Evolutionary conservation across 2,329 filamentous ascomycete species (phyloP).

Genomic region (Fusarium staphyleae): DNA sequence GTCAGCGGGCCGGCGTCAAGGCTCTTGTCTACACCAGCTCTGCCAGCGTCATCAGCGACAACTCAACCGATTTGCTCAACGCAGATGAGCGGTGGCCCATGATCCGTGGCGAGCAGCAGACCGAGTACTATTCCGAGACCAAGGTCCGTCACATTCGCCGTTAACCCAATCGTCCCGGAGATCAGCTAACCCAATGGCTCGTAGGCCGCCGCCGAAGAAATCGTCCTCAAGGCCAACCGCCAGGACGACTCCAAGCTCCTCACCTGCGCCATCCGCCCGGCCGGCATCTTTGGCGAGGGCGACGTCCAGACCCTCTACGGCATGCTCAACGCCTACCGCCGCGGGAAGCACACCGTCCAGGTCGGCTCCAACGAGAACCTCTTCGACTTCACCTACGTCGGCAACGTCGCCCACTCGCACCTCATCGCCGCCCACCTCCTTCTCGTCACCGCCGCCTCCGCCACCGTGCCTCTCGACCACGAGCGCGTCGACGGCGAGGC

Average conservation of each 20-base stretch:
- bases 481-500: slow-evolving; percentile 83
- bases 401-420: slow-evolving; percentile 77
- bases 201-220: slow-evolving; percentile 79
- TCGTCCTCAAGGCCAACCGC: slow-evolving; percentile 80
- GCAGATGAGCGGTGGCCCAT: slow-evolving; percentile 85
- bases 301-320: slow-evolving; percentile 79
- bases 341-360: slow-evolving; percentile 76
- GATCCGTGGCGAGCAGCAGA: slow-evolving; percentile 73
- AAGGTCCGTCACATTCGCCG: slow-evolving; percentile 64
- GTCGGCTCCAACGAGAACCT: slow-evolving; percentile 74
- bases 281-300: slow-evolving; percentile 89
- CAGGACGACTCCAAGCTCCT: slow-evolving; percentile 64
- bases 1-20: slow-evolving; percentile 73
- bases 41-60: slow-evolving; percentile 86
- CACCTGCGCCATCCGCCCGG: slow-evolving; percentile 83
- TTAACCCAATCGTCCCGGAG: neutral
- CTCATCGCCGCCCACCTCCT: slow-evolving; percentile 80
- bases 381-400: slow-evolving; percentile 71
- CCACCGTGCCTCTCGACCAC: slow-evolving; percentile 70
- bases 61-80: slow-evolving; percentile 78
- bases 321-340: slow-evolving; percentile 74
- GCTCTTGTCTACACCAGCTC: slow-evolving; percentile 91
- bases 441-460: slow-evolving; percentile 63
- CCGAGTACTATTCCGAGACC: slow-evolving; percentile 87
- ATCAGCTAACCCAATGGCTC: neutral